Base-by-base conservation (phyloP, 148 eudicot genomes). In the Nepenthes mirabilis region DNA sequence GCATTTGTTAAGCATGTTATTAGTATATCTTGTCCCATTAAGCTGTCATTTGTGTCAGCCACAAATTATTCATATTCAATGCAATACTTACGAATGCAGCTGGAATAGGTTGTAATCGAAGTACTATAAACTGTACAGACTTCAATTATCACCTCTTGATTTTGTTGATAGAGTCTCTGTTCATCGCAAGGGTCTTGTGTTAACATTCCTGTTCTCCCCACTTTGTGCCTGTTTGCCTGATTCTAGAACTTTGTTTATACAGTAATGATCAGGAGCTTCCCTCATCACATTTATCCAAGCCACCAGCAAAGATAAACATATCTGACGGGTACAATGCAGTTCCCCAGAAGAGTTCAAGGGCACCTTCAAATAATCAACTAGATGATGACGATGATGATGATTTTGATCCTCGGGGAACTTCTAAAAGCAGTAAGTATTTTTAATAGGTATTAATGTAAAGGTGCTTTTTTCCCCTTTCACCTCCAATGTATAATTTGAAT, bases 361-460 rank as follows among this genome's bases (percentile, higher is more conserved):
- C 65, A 55, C 71, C 73, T 56, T 69, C 83, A 59, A 73, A 69
- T 58, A 68, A 64, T 59, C 70, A 74, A 63, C 23, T 58, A 56
- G 88, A 82, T 47, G 23, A 23, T 23, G 88, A 84, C 60, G 87
- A 78, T 36, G 83, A 79, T 81, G 96, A 89, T 71, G 96, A 89
- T 78, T 89, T 90, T 68, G 94, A 90, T 70, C 97, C 97, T 55
- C 80, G 97, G 37, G 97, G 97, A 65, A 85, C 85, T 59, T 72
- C 83, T 11, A 59, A 59, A 55, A 58, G 80, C 37, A 82, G 97
- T 90, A 83, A 83, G 94, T 75, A 32, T 59, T 66, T 14, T 62
- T 52, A 32, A 43, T 43, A 23, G 13, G 10, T 43, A 43, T 32
- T 58, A 10, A n/a, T 3, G 3, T 6, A 45, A 49, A 2, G 2